Conservation (phyloP, 371 early-diverging fungal genomes). For the Lichtheimia ramosa region DNA sequence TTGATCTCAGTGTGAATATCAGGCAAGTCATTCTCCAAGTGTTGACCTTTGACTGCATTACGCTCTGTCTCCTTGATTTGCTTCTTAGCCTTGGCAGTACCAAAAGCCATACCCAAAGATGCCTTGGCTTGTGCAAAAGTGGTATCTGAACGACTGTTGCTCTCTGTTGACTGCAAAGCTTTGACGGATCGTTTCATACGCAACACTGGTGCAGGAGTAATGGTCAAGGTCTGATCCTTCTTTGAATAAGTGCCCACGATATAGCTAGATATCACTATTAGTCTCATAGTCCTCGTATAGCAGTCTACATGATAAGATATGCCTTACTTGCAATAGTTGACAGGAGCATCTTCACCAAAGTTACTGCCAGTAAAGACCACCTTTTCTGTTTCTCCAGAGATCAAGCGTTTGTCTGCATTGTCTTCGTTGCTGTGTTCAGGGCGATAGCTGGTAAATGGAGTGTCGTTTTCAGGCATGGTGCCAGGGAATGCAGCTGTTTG, state of each 20-base stretch:
- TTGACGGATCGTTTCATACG: constrained; percentile 69
- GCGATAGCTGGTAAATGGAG: constrained; percentile 31
- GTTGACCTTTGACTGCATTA: constrained; percentile 68
- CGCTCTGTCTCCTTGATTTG: constrained; percentile 78
- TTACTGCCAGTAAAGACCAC: constrained; percentile 71
- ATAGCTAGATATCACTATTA: constrained; percentile 47
- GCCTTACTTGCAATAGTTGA: constrained; percentile 55
- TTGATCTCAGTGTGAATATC: constrained; percentile 61
- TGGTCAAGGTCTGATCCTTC: constrained; percentile 57
- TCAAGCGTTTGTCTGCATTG: constrained; percentile 32
- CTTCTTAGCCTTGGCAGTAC: constrained; percentile 83
- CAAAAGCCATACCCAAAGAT: constrained; percentile 86
- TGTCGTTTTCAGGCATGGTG: constrained; percentile 33
- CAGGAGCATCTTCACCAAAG: constrained; percentile 58
- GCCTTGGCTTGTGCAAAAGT: constrained; percentile 56
- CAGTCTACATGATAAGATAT: not conserved
- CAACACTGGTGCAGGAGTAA: constrained; percentile 69
- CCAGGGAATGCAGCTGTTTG: constrained; percentile 44
- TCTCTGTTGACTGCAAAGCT: constrained; percentile 39
- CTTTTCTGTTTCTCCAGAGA: constrained; percentile 73
- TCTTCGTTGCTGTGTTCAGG: constrained; percentile 8
- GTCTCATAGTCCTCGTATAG: not conserved
- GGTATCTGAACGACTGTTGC: constrained; percentile 13
- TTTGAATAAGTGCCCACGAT: constrained; percentile 78
- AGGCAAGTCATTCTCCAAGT: constrained; percentile 59